A percentile compares a stretch with the other conserved stretches of the same genome.
phyloP scores from a whole-genome alignment of 192 early-diverging fungal genomes.

The Thamnidium elegans region DNA sequence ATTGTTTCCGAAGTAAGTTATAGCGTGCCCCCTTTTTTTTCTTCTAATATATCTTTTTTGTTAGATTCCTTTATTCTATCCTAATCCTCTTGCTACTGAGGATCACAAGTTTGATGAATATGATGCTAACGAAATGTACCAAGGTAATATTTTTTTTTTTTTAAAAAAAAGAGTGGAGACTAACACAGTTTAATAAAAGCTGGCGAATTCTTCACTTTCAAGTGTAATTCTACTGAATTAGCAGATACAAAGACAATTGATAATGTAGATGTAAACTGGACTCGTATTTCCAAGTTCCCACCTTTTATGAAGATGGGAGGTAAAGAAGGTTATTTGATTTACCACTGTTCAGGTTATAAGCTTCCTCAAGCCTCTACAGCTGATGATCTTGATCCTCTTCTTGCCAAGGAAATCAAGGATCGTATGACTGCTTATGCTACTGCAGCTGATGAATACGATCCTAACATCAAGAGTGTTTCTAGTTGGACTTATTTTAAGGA shows the following conservation, averaged over 20 bases:
- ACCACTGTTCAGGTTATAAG: constrained; percentile 15
- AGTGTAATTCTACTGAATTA: constrained; percentile 3
- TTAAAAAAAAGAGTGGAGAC: neutral
- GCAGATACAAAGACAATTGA: constrained; percentile 6
- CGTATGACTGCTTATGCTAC: neutral
- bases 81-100: constrained; percentile 18
- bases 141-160: no score
- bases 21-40: neutral
- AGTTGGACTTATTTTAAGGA: constrained; percentile 24
- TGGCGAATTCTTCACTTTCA: constrained; percentile 21
- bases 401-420: neutral
- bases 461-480: constrained; percentile 1
- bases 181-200: constrained; percentile 2
- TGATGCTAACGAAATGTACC: constrained; percentile 19
- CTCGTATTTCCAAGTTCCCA: constrained; percentile 3
- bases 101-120: constrained; percentile 15
- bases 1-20: constrained; percentile 6
- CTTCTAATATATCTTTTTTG: neutral
- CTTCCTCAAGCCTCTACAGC: constrained; percentile 11
- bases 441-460: constrained; percentile 9
- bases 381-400: neutral
- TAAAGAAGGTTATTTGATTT: constrained; percentile 15
- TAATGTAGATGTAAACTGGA: constrained; percentile 20
- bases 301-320: constrained; percentile 28
- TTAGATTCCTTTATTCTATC: constrained; percentile 23